phyloP scores from a whole-genome alignment of 306 rosid species.

The Malus orientalis region DNA sequence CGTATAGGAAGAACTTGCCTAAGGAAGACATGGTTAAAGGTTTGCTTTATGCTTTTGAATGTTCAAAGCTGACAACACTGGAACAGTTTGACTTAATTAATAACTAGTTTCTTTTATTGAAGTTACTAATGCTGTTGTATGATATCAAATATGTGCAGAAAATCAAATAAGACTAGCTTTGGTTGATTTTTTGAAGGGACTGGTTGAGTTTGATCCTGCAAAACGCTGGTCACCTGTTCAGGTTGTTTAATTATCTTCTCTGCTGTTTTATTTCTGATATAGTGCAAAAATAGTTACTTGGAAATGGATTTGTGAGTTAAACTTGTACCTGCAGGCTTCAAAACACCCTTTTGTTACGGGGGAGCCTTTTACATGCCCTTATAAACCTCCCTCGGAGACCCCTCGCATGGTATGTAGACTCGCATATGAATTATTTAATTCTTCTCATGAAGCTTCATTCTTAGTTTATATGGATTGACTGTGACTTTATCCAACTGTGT shows the following conservation, averaged over 20 bases:
- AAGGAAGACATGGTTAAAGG: slow-evolving; percentile 84
- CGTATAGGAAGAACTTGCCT: slow-evolving; percentile 80
- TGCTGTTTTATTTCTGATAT: slow-evolving; percentile 19
- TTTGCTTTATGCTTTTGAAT: slow-evolving; percentile 24
- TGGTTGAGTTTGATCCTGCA: slow-evolving; percentile 92
- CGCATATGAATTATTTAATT: slow-evolving; percentile 5
- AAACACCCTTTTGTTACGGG: slow-evolving; percentile 98
- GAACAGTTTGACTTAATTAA: background rate
- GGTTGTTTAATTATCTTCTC: slow-evolving; percentile 35
- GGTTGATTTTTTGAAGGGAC: slow-evolving; percentile 90
- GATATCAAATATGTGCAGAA: slow-evolving; percentile 52
- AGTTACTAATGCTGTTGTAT: slow-evolving; percentile 25
- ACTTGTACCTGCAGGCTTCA: slow-evolving; percentile 69
- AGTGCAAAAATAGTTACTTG: slow-evolving; percentile 12
- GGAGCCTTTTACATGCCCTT: slow-evolving; percentile 89
- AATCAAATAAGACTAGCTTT: slow-evolving; percentile 79
- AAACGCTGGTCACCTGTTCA: slow-evolving; percentile 99
- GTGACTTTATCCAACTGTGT: background rate
- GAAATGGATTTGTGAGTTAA: slow-evolving; percentile 19
- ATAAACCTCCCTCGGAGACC: slow-evolving; percentile 76
- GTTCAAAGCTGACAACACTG: background rate
- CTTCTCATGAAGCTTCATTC: slow-evolving; percentile 14
- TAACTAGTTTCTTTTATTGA: slow-evolving; percentile 4
- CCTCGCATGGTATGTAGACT: slow-evolving; percentile 73
- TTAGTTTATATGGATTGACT: background rate